These are phyloP conservation scores for Fraxinus latifolia DNA, from an alignment of 305 asterid genomes.

Conservation along the genomic window DNA sequence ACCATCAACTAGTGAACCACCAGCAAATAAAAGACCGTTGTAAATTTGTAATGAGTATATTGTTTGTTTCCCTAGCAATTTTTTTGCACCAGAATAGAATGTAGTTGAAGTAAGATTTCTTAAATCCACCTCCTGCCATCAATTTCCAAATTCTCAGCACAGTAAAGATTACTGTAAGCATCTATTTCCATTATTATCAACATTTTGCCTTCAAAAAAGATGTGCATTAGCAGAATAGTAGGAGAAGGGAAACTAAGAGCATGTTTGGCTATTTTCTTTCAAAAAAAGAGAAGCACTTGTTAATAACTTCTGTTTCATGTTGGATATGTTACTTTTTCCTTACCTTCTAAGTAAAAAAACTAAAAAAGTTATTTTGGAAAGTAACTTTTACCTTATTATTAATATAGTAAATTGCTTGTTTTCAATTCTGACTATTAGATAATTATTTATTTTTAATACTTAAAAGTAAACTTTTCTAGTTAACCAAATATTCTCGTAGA, in stretches of 20 bases:
- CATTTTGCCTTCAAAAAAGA: background rate
- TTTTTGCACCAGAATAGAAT: constrained; percentile 67
- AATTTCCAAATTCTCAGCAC: background rate
- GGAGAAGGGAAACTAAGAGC: background rate
- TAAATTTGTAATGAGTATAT: constrained; percentile 49
- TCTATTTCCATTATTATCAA: background rate
- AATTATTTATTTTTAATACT: background rate
- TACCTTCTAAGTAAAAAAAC: background rate
- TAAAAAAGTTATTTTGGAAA: background rate
- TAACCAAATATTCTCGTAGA: background rate
- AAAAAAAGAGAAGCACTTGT: background rate
- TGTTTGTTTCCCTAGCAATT: constrained; percentile 66
- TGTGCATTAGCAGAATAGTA: background rate
- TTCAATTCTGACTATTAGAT: background rate
- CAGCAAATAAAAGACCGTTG: constrained; percentile 46
- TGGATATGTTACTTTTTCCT: background rate
- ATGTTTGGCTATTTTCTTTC: background rate
- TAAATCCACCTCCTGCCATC: constrained; percentile 69
- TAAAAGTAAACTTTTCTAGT: background rate
- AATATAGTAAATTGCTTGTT: background rate
- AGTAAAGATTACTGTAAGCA: background rate
- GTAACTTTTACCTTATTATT: background rate
- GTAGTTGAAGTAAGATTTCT: constrained; percentile 46
- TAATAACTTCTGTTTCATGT: background rate
- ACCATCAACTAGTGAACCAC: constrained; percentile 73